These are phyloP conservation scores for Trypanosoma mega DNA, from an alignment of 208 protist genomes.

Conservation along the genomic window DNA sequence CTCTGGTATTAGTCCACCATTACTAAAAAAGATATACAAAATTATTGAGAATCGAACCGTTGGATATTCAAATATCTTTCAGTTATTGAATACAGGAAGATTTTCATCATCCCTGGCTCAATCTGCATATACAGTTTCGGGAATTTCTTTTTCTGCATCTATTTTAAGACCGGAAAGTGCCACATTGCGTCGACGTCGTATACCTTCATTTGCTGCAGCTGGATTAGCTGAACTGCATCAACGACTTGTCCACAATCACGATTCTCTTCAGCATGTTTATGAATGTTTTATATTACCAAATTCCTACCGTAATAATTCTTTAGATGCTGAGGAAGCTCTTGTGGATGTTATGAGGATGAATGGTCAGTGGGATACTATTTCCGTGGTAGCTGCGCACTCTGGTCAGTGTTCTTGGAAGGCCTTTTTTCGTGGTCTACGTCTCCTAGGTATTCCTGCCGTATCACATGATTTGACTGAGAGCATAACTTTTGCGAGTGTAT, in stretches of 20 bases:
- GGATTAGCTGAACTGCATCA: conserved; percentile 40
- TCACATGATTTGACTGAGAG: conserved; percentile 29
- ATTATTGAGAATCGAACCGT: neutral
- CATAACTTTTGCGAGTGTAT: conserved; percentile 33
- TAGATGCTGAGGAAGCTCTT: conserved; percentile 14
- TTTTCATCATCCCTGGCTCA: too few species aligned
- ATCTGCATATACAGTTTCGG: too few species aligned
- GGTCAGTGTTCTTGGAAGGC: conserved; percentile 44
- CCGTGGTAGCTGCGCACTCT: conserved; percentile 12
- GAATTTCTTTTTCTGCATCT: too few species aligned
- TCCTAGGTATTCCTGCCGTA: conserved; percentile 37
- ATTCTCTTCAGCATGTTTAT: conserved; percentile 39
- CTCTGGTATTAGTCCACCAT: conserved; percentile 23
- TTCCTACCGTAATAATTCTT: neutral
- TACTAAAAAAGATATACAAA: conserved; percentile 20
- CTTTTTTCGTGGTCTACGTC: conserved; percentile 47
- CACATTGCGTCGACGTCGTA: neutral
- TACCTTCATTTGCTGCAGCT: conserved; percentile 28
- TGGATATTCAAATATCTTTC: neutral
- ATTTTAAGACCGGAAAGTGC: too few species aligned
- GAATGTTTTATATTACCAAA: conserved; percentile 35
- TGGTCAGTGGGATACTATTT: conserved; percentile 10
- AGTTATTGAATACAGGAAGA: neutral
- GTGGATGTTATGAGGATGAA: conserved; percentile 29
- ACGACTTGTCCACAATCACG: conserved; percentile 31